These are phyloP conservation scores for Phtheirospermum japonicum DNA, from an alignment of 257 asterid genomes.

Conservation along the genomic window DNA sequence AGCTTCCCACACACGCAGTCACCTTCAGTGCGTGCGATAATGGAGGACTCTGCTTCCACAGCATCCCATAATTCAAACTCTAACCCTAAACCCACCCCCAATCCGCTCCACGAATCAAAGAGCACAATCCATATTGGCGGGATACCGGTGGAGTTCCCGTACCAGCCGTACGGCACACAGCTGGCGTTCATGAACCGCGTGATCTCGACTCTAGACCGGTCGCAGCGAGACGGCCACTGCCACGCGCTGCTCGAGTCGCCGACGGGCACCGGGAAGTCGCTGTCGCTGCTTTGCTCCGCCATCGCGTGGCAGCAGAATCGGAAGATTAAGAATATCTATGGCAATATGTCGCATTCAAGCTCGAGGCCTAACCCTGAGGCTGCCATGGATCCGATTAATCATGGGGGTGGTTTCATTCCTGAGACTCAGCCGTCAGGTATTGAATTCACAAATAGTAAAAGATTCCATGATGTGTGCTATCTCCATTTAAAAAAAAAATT, in stretches of 20 bases:
- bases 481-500: too few relatives aligned
- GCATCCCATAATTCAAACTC: constrained; percentile 1
- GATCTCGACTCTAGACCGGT: constrained; percentile 75
- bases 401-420: constrained; percentile 92
- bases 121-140: constrained; percentile 64
- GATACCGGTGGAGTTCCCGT: constrained; percentile 85
- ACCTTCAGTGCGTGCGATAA: constrained; percentile 18
- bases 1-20: neutral
- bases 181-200: constrained; percentile 85
- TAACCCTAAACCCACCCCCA: constrained; percentile 29
- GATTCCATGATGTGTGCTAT: too few relatives aligned
- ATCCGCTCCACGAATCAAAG: constrained; percentile 28
- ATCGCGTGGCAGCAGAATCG: constrained; percentile 88
- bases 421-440: constrained; percentile 79
- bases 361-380: constrained; percentile 73
- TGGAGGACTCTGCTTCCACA: constrained; percentile 28
- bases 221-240: constrained; percentile 63
- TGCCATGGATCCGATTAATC: constrained; percentile 61
- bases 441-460: too few relatives aligned
- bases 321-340: constrained; percentile 39
- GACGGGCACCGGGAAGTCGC: constrained; percentile 94
- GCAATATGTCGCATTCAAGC: constrained; percentile 40
- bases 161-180: constrained; percentile 93
- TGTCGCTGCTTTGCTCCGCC: constrained; percentile 82
- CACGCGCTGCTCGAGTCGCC: constrained; percentile 97